Evolutionary conservation across 768 basidiomycete genomes (phyloP), one percentile per base, ranked within the genome.

Genomic region (Pholiota conissans): DNA sequence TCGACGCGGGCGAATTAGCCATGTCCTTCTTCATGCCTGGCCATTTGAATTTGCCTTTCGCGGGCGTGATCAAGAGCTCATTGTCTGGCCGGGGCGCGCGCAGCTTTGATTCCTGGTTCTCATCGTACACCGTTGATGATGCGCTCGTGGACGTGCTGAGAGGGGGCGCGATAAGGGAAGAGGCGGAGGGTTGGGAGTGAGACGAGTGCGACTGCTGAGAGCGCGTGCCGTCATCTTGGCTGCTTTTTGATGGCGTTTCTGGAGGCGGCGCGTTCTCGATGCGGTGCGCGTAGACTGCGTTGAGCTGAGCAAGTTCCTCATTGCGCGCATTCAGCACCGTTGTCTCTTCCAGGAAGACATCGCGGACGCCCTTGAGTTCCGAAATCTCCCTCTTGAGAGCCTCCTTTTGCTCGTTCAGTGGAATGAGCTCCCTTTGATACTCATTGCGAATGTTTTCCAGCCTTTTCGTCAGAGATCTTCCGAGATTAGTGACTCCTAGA

Each of bases 291-390:
- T 95, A 91, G 29, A 93, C 89, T 4, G 88, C 82, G 62, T 90
- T 91, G 42, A 98, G 83, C 69, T 94, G 90, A 1, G 91, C 90
- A 5, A 99, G 80, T 69, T 95, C 92, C 65, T 95, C 94, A 73
- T 98, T 98, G 48, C 94, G 86, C 5, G 87, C 87, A 68, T 93
- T 93, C 49, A 99, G 81, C 20, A 88, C 87, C 0, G 93, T 89
- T 0, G 94, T 91, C 75, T 99, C 97, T 66, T 96, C 95, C 37
- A 95, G 74, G 73, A 91, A 90, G 39, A 88, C 82, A 62, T 97
- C 94, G 29, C 93, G 85, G 0, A 90, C 85, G 14, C 90, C 89
- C 67, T 86, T 87, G 49, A 99, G 86, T 65, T 98, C 95, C 2
- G 80, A 76, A 55, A 98, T 86, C 73, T 98, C 96, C 46, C 93